Evolutionary conservation across 2,329 filamentous ascomycete genomes (phyloP).

Genomic region (Mycosphaerella sp.): DNA sequence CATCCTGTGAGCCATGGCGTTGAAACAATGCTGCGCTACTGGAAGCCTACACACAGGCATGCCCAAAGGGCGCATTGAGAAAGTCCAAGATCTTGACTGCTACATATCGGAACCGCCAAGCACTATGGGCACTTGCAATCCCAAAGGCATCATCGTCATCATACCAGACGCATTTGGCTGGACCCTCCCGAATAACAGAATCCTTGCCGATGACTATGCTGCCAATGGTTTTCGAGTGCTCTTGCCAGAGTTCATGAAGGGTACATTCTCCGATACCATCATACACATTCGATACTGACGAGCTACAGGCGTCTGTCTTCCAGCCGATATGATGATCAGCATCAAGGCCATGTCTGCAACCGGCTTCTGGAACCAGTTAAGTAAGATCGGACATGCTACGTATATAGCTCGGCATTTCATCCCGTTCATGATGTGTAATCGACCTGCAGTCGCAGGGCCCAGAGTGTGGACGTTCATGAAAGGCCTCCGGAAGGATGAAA

Average conservation of each 20-base stretch:
- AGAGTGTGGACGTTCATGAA: slow-evolving; percentile 28
- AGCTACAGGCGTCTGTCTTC: slow-evolving; percentile 26
- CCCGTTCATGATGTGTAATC: slow-evolving; percentile 27
- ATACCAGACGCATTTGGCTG: slow-evolving; percentile 38
- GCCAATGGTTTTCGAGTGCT: slow-evolving; percentile 30
- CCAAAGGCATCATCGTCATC: slow-evolving; percentile 36
- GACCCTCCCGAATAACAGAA: slow-evolving; percentile 34
- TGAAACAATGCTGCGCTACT: slow-evolving; percentile 35
- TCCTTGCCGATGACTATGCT: slow-evolving; percentile 36
- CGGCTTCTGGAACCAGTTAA: slow-evolving; percentile 31
- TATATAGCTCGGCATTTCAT: slow-evolving; percentile 23
- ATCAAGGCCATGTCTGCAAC: slow-evolving; percentile 29
- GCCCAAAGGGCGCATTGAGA: slow-evolving; percentile 32
- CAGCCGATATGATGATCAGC: slow-evolving; percentile 27
- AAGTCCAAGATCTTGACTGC: slow-evolving; percentile 35
- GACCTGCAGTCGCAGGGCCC: slow-evolving; percentile 26
- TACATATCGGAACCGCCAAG: slow-evolving; percentile 34
- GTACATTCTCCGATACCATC: slow-evolving; percentile 16
- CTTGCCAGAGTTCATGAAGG: slow-evolving; percentile 37
- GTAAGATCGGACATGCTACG: slow-evolving; percentile 29
- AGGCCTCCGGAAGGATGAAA: slow-evolving; percentile 24
- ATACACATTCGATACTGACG: background rate
- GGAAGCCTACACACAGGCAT: slow-evolving; percentile 34
- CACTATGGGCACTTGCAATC: no score
- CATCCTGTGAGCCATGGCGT: slow-evolving; percentile 16